Evolutionary conservation across 441 rosid species (phyloP).

Genomic region (Bocquillonia castaneifolia): DNA sequence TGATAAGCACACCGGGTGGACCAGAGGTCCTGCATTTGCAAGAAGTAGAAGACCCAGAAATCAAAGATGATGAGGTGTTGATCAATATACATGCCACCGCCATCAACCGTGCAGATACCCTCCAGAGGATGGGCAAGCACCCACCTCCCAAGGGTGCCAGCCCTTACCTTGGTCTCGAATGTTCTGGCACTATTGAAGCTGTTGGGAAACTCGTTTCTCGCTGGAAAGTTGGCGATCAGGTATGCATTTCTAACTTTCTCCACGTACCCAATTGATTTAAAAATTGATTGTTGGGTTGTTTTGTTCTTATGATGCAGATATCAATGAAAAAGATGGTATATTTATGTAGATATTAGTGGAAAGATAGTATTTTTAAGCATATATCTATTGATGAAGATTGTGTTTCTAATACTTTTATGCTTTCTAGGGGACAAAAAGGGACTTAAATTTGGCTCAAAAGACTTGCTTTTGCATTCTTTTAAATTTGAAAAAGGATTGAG

Average conservation of each 20-base stretch:
- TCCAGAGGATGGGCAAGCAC: constrained; percentile 63
- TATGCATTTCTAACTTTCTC: constrained; percentile 9
- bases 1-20: constrained; percentile 60
- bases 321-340: background rate
- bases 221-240: constrained; percentile 87
- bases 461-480: background rate
- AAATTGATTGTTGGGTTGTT: background rate
- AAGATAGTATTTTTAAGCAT: background rate
- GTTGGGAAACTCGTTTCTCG: constrained; percentile 59
- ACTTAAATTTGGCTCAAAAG: background rate
- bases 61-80: constrained; percentile 68
- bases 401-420: no score
- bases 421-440: background rate
- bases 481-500: background rate
- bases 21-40: constrained; percentile 73
- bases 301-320: background rate
- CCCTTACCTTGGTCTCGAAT: constrained; percentile 74
- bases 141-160: constrained; percentile 79
- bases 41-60: constrained; percentile 63
- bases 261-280: background rate
- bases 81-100: constrained; percentile 74
- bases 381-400: no score
- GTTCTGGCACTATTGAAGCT: constrained; percentile 73
- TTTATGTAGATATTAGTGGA: background rate
- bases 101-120: constrained; percentile 67